Base-by-base conservation (phyloP, 805 yeast species). In the Metschnikowia arizonensis region DNA sequence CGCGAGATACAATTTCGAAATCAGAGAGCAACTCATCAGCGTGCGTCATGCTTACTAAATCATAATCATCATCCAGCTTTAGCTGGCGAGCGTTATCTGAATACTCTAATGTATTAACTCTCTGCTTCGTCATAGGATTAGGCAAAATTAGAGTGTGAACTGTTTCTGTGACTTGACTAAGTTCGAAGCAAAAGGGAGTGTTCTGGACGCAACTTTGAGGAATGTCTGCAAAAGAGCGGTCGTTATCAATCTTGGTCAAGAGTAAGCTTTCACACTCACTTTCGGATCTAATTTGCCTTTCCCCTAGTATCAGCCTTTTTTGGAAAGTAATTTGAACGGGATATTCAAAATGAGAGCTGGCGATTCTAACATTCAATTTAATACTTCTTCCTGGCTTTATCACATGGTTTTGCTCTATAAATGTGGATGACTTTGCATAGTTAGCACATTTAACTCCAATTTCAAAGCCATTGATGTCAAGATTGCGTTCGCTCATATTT, bases 1-100 rank as follows among this genome's bases (percentile, higher is more conserved):
- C 53, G 11, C 66, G 58, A 1, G 71, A 64, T 48, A 70, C 61
- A 21, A 70, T 50, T 46, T 69, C 74, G 45, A 53, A 70, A 49
- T 70, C 75, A 3, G 73, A 68, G 26, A 54, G 62, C 33, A 54
- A 47, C 21, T 55, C 60, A 29, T 48, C 56, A 14, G 59, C 65
- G 14, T 62, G 68, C 15, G 55, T 62, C 33, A 56, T 58, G 45
- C 68, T 63, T 31, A 68, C 61, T 36, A 67, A 56, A 44, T 67
- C 72, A 36, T 62, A 65, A 40, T 63, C 70, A 14, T 65, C 69
- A 19, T 50, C 58, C 15, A 50, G 18, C 17, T 17, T 28, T 7
- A 19, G 24, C 32, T 28, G 23, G 11, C 15, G 17, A 19, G 33
- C 12, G 21, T 14, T 19, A 9, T 26, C 17, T 2, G 18, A 19